Evolutionary conservation across 192 early-diverging fungal species (phyloP).

Genomic region (Entomortierella chlamydospora): DNA sequence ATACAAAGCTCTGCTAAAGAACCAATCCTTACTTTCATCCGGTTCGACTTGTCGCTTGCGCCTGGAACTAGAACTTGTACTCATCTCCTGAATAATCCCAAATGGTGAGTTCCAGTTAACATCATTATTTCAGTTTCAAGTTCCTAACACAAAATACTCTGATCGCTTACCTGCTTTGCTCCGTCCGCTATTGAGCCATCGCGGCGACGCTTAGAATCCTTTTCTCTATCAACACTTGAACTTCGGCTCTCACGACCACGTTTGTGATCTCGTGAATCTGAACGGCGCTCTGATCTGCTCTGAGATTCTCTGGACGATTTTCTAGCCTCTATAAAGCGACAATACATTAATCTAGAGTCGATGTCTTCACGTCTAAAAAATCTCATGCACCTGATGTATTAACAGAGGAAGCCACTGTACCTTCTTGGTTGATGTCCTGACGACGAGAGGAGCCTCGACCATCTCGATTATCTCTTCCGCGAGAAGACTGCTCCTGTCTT

Average conservation of each 20-base stretch:
- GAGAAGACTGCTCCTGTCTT: constrained; percentile 6
- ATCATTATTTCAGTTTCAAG: too few species aligned
- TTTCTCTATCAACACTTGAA: constrained; percentile 30
- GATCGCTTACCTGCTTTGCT: neutral
- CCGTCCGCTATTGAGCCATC: constrained; percentile 8
- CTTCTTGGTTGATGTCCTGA: constrained; percentile 21
- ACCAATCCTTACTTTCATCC: constrained; percentile 7
- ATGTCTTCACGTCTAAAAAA: neutral
- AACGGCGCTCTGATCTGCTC: constrained; percentile 19
- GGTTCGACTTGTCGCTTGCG: constrained; percentile 46
- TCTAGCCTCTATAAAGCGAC: neutral
- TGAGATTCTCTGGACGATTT: constrained; percentile 23
- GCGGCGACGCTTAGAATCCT: constrained; percentile 34
- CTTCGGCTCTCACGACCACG: constrained; percentile 32
- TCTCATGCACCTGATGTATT: too few species aligned
- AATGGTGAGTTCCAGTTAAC: neutral
- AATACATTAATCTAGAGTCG: neutral
- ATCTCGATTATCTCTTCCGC: constrained; percentile 13
- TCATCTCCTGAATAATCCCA: neutral
- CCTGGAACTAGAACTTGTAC: constrained; percentile 9
- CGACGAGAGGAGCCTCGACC: constrained; percentile 18
- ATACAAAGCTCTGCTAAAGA: too few species aligned
- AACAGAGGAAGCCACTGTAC: too few species aligned
- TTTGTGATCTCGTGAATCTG: constrained; percentile 32
- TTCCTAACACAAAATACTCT: too few species aligned